Base-by-base conservation (phyloP, 1,139 yeast species). In the Hansenula sp. region DNA sequence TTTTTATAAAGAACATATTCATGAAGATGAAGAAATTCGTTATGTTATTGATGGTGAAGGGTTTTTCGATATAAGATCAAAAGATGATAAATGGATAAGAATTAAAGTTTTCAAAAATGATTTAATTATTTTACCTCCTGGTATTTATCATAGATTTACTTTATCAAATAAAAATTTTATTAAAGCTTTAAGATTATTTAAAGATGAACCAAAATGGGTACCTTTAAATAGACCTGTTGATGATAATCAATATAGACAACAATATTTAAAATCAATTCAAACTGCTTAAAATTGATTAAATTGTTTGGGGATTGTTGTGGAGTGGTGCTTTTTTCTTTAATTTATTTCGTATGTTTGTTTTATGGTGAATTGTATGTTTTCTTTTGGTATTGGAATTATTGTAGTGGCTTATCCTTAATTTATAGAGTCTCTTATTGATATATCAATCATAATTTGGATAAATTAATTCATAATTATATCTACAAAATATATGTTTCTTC, bases 191-290 rank as follows among this genome's bases (percentile, higher is more conserved):
- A 71, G 98, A 48, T 68, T 92, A 52, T 92, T 92, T 68, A 81
- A 88, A 63, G 96, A 89, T 53, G 96, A 90, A 64, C 97, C 97
- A 26, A 89, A 88, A 60, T 92, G 98, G 97, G 79, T 85, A 42
- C 96, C 97, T 10, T 76, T 87, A 55, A 78, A 81, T 59, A 75
- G 96, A 48, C 79, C 82, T 0, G 68, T 60, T 7, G 71, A 69
- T 14, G 75, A 69, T n/a, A 73, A 73, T 52, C 39, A 51, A 30
- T 58, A 61, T 48, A 65, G 80, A 44, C 44, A 55, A 41, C 61
- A 65, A 38, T 77, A 77, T 51, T 46, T 77, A 42, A 50, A 56
- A 26, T 52, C 59, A 13, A 57, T 65, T 13, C 18, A 34, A 12
- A 34, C n/a, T n/a, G n/a, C 39, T 19, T 36, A 25, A 36, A 9